Evolutionary conservation across 495 filamentous ascomycete species (phyloP), one percentile per base, ranked within the genome.

Genomic region (Diplogelasinospora grovesii): DNA sequence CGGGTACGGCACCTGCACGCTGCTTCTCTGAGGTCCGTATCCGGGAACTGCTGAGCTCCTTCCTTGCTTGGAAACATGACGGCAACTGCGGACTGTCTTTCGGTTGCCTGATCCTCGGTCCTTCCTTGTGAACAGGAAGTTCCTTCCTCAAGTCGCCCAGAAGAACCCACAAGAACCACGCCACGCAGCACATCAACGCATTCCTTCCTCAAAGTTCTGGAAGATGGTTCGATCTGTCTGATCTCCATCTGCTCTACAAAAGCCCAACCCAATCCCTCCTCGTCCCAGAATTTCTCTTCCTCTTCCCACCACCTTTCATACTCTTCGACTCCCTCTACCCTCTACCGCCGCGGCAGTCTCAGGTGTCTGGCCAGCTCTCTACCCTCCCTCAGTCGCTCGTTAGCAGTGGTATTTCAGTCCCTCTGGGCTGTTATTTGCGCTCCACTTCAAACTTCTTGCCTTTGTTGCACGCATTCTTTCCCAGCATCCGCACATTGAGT

Each of bases 321-420:
- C 19, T 25, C 39, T 8, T 41, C 39, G 26, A 32, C 26, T 21
- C 38, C 19, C 38, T 31, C 27, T 13, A 14, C 10, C 28, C 20
- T 39, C 21, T 19, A 18, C 13, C 19, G n/a, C 20, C 35, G 23
- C 21, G 22, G 18, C 35, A 24, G 23, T 10, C 21, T 13, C 20
- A 15, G 21, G 16, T 20, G 8, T 22, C 35, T 24, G 8, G 21
- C 16, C 18, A 11, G 15, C n/a, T 5, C 13, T 37, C 26, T 23
- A 24, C 10, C 9, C 16, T 36, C 35, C 11, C 16, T 6, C 9
- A 23, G 5, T 37, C 35, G 14, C 21, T 37, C 15, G 5, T 35
- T 35, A 22, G 2, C n/a, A n/a, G n/a, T n/a, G n/a, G n/a, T n/a
- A n/a, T n/a, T 21, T 18, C 11, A 14, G 8, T n/a, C 2, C 18